A percentile compares a stretch with the other conserved stretches of the same genome.
Conservation (phyloP, 1,284 basidiomycete species). For the Cerioporus squamosus region DNA sequence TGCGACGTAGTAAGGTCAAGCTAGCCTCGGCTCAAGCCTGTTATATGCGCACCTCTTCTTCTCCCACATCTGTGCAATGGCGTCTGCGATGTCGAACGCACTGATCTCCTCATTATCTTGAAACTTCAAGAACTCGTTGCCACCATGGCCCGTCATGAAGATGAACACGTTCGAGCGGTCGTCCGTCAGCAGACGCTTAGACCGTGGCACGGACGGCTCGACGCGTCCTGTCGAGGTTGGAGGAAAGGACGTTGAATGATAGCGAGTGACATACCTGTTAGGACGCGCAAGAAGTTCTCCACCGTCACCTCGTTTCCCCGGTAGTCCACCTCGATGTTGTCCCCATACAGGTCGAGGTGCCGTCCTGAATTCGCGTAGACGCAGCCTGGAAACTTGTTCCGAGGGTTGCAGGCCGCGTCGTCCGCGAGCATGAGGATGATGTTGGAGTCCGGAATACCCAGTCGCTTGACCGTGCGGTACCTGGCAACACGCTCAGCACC, state of each 20-base stretch:
- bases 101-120: constrained; percentile 99
- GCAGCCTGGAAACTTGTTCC: constrained; percentile 91
- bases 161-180: constrained; percentile 95
- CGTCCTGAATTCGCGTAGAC: constrained; percentile 87
- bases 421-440: constrained; percentile 99
- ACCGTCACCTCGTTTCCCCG: constrained; percentile 98
- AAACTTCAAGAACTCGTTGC: constrained; percentile 98
- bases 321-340: constrained; percentile 98
- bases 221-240: constrained; percentile 58
- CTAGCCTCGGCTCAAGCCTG: neutral
- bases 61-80: constrained; percentile 98
- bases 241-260: neutral
- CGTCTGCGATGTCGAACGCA: constrained; percentile 95
- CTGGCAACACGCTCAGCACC: constrained; percentile 40
- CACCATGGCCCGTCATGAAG: constrained; percentile 98
- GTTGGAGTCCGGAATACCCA: constrained; percentile 97
- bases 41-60: constrained; percentile 75
- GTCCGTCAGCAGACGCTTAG: constrained; percentile 91
- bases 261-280: constrained; percentile 67
- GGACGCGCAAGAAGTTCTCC: constrained; percentile 90
- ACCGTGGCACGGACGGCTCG: constrained; percentile 80
- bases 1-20: constrained; percentile 34
- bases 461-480: constrained; percentile 97
- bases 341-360: constrained; percentile 90
- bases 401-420: constrained; percentile 92